Conservation (phyloP, 2,329 filamentous ascomycete genomes). For the Coleophoma eucalyptorum region DNA sequence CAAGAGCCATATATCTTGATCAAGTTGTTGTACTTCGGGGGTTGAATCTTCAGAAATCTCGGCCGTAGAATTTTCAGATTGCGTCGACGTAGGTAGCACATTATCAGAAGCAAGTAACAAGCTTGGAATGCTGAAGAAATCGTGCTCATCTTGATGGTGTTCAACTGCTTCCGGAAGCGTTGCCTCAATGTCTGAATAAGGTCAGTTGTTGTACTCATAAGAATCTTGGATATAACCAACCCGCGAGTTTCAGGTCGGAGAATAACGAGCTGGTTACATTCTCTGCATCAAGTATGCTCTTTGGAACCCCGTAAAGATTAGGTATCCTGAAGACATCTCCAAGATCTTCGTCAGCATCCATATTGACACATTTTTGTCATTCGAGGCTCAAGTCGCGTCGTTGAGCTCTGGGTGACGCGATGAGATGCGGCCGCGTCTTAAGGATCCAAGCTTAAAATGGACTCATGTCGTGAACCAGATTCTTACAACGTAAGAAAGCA, state of each 20-base stretch:
- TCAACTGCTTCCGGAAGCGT: slow-evolving; percentile 17
- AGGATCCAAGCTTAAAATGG: too few species aligned
- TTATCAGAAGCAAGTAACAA: slow-evolving; percentile 14
- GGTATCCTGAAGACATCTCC: slow-evolving; percentile 61
- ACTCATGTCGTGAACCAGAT: too few species aligned
- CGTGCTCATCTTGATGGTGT: slow-evolving; percentile 10
- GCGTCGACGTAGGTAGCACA: slow-evolving; percentile 6
- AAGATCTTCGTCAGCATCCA: slow-evolving; percentile 30
- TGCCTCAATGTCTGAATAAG: slow-evolving; percentile 20
- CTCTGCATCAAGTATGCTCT: slow-evolving; percentile 31
- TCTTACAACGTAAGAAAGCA: too few species aligned
- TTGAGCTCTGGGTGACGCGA: not conserved
- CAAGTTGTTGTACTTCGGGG: slow-evolving; percentile 17
- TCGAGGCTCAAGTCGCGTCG: slow-evolving; percentile 11
- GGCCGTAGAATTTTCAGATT: slow-evolving; percentile 1
- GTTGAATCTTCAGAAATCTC: slow-evolving; percentile 12
- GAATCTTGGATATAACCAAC: slow-evolving; percentile 9
- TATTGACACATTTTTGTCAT: slow-evolving; percentile 21
- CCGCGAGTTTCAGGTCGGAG: slow-evolving; percentile 23
- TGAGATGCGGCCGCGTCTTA: too few species aligned
- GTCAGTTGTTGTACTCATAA: too few species aligned
- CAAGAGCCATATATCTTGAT: slow-evolving; percentile 43
- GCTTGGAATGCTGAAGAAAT: slow-evolving; percentile 25
- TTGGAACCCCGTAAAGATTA: slow-evolving; percentile 54
- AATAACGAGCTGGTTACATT: slow-evolving; percentile 27